phyloP scores from a whole-genome alignment of 371 early-diverging fungal species.

The Zychaea mexicana region DNA sequence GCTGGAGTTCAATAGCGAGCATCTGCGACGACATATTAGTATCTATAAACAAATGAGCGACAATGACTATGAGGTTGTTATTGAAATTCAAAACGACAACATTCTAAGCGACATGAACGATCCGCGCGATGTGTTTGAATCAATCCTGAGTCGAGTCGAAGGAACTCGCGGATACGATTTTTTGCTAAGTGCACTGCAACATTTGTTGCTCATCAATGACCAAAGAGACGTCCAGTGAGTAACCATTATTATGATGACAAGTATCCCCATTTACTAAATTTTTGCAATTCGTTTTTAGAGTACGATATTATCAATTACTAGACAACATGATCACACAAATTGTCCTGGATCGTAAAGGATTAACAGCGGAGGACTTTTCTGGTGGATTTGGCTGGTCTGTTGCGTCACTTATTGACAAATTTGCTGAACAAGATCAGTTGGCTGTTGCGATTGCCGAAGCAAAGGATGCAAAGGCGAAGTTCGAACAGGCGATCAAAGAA shows the following conservation, averaged over 20 bases:
- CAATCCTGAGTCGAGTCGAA: constrained; percentile 71
- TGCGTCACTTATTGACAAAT: constrained; percentile 71
- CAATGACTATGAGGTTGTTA: constrained; percentile 76
- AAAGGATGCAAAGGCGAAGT: constrained; percentile 57
- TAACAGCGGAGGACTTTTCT: constrained; percentile 60
- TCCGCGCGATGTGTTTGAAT: constrained; percentile 78
- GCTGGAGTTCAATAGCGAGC: constrained; percentile 68
- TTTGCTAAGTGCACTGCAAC: constrained; percentile 78
- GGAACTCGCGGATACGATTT: constrained; percentile 78
- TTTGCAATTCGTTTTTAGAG: constrained; percentile 31
- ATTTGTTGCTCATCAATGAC: constrained; percentile 76
- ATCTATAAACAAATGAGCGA: constrained; percentile 78
- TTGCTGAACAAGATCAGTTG: constrained; percentile 82
- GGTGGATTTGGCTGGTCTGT: constrained; percentile 65
- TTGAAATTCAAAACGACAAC: constrained; percentile 77
- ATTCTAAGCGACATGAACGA: constrained; percentile 80
- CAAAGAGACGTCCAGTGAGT: constrained; percentile 54
- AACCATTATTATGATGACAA: background rate
- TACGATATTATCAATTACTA: constrained; percentile 79
- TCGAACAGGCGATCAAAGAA: constrained; percentile 52
- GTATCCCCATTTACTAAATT: background rate
- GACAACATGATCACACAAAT: constrained; percentile 81
- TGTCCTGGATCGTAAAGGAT: constrained; percentile 76
- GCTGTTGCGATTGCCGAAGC: constrained; percentile 69
- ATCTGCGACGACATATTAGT: constrained; percentile 74